Base-by-base conservation (phyloP, 139 green algal species). In the Tetradesmus lagerheimii region DNA sequence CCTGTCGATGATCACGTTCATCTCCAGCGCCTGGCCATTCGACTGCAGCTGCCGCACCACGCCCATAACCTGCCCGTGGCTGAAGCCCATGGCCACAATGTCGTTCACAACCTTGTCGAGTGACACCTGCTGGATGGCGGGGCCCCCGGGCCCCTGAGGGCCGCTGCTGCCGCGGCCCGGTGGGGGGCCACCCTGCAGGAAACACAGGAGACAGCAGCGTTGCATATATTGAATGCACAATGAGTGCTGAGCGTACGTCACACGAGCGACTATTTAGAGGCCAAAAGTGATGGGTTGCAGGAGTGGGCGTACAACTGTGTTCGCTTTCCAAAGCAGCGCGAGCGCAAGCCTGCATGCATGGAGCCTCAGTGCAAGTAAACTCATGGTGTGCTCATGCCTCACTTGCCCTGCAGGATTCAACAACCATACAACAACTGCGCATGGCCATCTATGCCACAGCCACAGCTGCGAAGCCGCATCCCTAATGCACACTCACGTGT, bases 51-150 rank as follows among this genome's bases (percentile, higher is more conserved):
- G 92, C 37, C 86, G 89, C 57, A 98, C 93, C 41, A 97, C 94
- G 1, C 62, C 34, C 50, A 93, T 93, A 29, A 96, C 91, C 80
- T 94, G 90, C 2, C 94, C 85, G 4, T 93, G 93, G 25, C 91
- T 89, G 90, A 98, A 98, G 62, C 96, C 96, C 96, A 98, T 98
- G 4, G 84, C 85, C 1, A 93, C 83, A 53, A 98, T 96, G 89
- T 98, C 96, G 16, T 91, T 84, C 18, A 98, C 95, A 43, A 98
- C 93, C 91, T 96, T 91, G 77, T 97, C 96, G 57, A 97, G 86
- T 4, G 92, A 93, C 85, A 97, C 41, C 83, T 67, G 57, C 81
- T 64, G 83, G 15, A 88, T 81, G 11, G 38, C 37, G 14, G 74
- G 76, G 29, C 85, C 75, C 9, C 37, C 81, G 25, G 35, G 39